A percentile compares a stretch with the other conserved stretches of the same genome.
phyloP scores from a whole-genome alignment of 2,329 filamentous ascomycete species.

The Aureobasidium subglaciale region DNA sequence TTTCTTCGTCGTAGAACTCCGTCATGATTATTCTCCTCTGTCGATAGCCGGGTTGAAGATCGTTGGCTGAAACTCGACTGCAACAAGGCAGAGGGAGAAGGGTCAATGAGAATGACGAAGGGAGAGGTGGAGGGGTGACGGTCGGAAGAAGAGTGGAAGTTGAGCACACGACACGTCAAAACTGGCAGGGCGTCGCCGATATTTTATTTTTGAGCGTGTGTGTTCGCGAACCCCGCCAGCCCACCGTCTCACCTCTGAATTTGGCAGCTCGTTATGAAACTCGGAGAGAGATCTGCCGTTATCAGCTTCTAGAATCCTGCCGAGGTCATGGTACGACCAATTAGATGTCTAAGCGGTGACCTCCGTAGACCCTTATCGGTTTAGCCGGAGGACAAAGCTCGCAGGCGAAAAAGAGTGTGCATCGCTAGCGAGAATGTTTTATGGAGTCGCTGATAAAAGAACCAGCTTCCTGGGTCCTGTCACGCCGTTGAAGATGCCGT shows the following conservation, averaged over 20 bases:
- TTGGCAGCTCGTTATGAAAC: conserved; percentile 14
- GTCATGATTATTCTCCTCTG: conserved; percentile 9
- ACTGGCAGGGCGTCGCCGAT: neutral
- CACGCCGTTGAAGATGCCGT: neutral
- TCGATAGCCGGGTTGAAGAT: neutral
- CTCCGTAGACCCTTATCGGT: conserved; percentile 11
- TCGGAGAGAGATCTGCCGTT: conserved; percentile 13
- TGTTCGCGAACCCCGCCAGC: conserved; percentile 1
- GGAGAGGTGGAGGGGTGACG: neutral
- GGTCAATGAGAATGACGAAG: conserved; percentile 1
- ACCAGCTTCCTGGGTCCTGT: neutral
- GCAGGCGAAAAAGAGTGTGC: neutral
- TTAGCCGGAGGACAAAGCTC: neutral
- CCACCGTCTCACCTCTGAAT: conserved; percentile 7
- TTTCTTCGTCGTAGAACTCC: conserved; percentile 9
- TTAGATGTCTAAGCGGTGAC: conserved; percentile 1
- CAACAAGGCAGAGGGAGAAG: conserved; percentile 4
- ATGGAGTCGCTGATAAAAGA: neutral
- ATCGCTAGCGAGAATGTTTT: neutral
- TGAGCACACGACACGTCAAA: conserved; percentile 14
- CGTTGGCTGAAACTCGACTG: neutral
- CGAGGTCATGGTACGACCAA: neutral
- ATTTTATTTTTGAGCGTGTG: conserved; percentile 13
- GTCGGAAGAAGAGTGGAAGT: conserved; percentile 3
- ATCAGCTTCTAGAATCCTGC: conserved; percentile 11